Conservation (phyloP, 345 rosid genomes). For the Euphorbia peplus region DNA sequence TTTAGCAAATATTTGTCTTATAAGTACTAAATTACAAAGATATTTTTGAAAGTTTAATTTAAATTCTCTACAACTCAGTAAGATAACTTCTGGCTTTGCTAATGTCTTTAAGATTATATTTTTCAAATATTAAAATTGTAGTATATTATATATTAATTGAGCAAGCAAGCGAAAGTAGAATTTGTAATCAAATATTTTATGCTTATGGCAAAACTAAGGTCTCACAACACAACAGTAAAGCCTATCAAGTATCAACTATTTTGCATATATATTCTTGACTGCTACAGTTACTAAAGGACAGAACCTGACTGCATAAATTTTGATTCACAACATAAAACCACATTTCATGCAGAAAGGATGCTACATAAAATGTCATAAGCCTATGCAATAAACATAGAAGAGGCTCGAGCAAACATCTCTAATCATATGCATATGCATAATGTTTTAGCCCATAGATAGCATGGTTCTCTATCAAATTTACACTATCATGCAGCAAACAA, state of each 20-base stretch:
- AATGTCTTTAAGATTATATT: no score
- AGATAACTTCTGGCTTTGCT: no score
- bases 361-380: not conserved
- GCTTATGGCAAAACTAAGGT: not conserved
- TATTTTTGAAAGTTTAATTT: no score
- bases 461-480: not conserved
- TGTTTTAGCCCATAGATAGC: slow-evolving; percentile 2
- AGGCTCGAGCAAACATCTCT: not conserved
- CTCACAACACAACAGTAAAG: not conserved
- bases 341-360: not conserved
- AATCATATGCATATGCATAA: not conserved
- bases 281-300: not conserved
- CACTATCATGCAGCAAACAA: not conserved
- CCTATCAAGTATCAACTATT: slow-evolving; percentile 5
- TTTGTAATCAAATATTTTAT: no score
- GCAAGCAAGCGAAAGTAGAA: no score
- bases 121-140: no score
- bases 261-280: not conserved
- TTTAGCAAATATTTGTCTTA: no score
- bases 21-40: no score
- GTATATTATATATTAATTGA: no score
- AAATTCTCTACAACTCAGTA: no score
- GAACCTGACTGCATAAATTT: not conserved
- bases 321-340: not conserved
- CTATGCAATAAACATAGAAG: not conserved